phyloP scores from a whole-genome alignment of 305 asterid genomes.

The Rubia balearica region DNA sequence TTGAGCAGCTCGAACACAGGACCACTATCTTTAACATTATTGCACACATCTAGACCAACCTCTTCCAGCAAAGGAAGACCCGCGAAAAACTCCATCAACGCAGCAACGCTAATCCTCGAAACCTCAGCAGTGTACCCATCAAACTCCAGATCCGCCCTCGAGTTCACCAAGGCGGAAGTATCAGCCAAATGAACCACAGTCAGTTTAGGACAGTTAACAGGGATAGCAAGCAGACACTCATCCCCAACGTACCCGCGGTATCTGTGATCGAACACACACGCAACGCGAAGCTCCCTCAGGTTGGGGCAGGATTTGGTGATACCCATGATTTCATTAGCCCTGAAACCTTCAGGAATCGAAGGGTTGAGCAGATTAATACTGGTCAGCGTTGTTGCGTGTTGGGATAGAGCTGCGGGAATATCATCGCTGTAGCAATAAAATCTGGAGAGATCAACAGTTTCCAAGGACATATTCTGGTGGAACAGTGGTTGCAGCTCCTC shows the following conservation, averaged over 20 bases:
- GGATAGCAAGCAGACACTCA: conserved; percentile 48
- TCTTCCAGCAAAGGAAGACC: conserved; percentile 67
- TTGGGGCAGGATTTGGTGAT: conserved; percentile 59
- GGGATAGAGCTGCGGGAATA: conserved; percentile 46
- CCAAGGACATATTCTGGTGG: conserved; percentile 21
- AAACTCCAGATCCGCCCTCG: conserved; percentile 47
- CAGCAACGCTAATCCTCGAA: conserved; percentile 42
- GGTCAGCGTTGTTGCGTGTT: conserved; percentile 40
- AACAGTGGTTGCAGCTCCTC: conserved; percentile 52
- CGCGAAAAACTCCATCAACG: conserved; percentile 72
- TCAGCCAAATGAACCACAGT: conserved; percentile 70
- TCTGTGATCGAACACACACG: conserved; percentile 77
- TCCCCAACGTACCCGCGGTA: conserved; percentile 65
- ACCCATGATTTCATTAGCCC: conserved; percentile 50
- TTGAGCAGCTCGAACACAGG: conserved; percentile 73
- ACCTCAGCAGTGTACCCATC: conserved; percentile 54
- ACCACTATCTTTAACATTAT: conserved; percentile 62
- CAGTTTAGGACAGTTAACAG: conserved; percentile 55
- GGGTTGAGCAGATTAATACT: conserved; percentile 58
- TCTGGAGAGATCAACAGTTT: conserved; percentile 48
- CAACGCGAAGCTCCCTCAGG: conserved; percentile 47
- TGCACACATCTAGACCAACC: conserved; percentile 55
- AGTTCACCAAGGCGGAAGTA: conserved; percentile 40
- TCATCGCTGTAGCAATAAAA: conserved; percentile 94
- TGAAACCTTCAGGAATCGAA: conserved; percentile 69